Evolutionary conservation across 2,329 filamentous ascomycete species (phyloP).

Genomic region (Talaromyces verruculosus): DNA sequence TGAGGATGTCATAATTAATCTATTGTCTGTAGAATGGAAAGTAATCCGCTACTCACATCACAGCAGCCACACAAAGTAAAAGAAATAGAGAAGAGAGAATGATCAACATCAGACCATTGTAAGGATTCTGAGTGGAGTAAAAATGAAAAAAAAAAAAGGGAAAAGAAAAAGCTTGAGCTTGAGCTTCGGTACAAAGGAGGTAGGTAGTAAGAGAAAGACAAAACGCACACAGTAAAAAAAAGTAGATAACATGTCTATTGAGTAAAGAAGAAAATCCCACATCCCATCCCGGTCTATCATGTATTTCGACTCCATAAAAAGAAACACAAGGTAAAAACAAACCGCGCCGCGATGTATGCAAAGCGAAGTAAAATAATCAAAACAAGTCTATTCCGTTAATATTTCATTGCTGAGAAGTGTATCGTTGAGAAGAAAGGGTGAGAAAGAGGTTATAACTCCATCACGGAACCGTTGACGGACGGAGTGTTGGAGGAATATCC

Average conservation of each 20-base stretch:
- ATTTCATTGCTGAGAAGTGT: constrained; percentile 8
- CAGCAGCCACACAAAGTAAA: neutral
- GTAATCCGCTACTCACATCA: neutral
- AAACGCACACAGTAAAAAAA: neutral
- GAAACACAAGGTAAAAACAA: neutral
- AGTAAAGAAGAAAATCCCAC: neutral
- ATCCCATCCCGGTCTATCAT: constrained; percentile 12
- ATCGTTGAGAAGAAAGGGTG: neutral
- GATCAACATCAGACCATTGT: constrained; percentile 5
- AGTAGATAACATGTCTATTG: constrained; percentile 4
- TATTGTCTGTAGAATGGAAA: neutral
- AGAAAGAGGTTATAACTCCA: constrained; percentile 48
- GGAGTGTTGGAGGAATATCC: constrained; percentile 71
- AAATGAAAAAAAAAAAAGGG: neutral
- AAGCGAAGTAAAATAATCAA: constrained; percentile 11
- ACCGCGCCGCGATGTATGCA: constrained; percentile 12
- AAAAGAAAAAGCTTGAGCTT: neutral
- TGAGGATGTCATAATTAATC: neutral
- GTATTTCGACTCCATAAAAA: constrained; percentile 10
- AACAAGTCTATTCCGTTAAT: constrained; percentile 19
- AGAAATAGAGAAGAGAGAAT: constrained; percentile 11
- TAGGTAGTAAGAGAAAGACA: neutral
- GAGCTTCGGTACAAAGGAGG: neutral
- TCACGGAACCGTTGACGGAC: constrained; percentile 73
- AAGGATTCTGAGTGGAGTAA: constrained; percentile 6